These are phyloP conservation scores for Phytophthora macrochlamydospora DNA, from an alignment of 352 stramenopile species.

Conservation along the genomic window DNA sequence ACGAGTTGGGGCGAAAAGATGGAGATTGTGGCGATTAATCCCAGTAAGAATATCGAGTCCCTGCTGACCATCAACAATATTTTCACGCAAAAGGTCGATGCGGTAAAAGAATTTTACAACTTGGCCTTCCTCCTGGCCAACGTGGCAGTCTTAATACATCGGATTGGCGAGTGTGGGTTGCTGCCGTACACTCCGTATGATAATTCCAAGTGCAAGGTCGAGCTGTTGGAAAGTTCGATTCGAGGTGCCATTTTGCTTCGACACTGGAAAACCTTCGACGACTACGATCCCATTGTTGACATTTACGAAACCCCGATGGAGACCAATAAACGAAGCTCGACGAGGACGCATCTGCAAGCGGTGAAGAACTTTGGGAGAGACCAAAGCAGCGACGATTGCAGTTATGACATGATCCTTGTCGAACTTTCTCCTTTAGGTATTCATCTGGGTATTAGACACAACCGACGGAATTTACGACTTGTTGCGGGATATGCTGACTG, in stretches of 20 bases:
- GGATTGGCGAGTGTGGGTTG: neutral
- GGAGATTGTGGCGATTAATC: constrained; percentile 1
- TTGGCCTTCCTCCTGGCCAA: constrained; percentile 2
- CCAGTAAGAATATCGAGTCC: neutral
- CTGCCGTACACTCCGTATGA: neutral
- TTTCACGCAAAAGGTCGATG: neutral
- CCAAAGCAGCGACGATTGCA: neutral
- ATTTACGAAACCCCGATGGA: neutral
- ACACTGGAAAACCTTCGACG: neutral
- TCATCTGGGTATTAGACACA: neutral
- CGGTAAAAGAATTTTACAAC: constrained; percentile 11
- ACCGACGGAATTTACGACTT: constrained; percentile 12
- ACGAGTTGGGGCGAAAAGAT: neutral
- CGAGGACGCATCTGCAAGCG: neutral
- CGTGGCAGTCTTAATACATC: constrained; percentile 3
- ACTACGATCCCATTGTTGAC: neutral
- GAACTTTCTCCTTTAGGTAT: neutral
- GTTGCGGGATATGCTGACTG: constrained; percentile 15
- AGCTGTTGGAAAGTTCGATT: neutral
- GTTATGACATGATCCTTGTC: neutral
- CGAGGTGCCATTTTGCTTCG: neutral
- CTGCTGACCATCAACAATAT: neutral
- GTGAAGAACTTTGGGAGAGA: neutral
- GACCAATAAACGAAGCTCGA: neutral
- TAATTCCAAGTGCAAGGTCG: neutral